Evolutionary conservation across 2,329 filamentous ascomycete species (phyloP), one percentile per base, ranked within the genome.

Genomic region (Botryotinia globosa): DNA sequence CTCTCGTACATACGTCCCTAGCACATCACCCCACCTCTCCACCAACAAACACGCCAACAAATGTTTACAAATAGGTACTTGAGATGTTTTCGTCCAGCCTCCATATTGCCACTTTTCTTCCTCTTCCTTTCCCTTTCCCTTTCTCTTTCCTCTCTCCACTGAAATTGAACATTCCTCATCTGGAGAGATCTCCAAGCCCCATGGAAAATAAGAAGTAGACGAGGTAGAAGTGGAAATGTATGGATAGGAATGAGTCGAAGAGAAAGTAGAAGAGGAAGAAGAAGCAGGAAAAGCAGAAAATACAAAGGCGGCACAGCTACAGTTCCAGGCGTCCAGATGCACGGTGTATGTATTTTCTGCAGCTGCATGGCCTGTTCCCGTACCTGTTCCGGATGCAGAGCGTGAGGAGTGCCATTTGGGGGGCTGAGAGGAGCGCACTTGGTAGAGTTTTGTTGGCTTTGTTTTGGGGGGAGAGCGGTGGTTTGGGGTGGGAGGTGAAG

Each of bases 221-320:
- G 12, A 9, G 5, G 16, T 4, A 7, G 58, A 22, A 34, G 16
- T n/a, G 8, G 29, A 10, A 6, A 29, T 8, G 4, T 3, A n/a
- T 29, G 22, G 22, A 8, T 8, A 20, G 8, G 34, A 12, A 34
- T 12, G 8, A 10, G 29, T 16, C 5, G 12, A 10, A 10, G 4
- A 58, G 1, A 18, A 12, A 4, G 32, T 34, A 1, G n/a, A 44
- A 3, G 14, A 39, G 14, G 72, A 44, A 37, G 63, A 70, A 45
- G 63, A 51, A 16, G 69, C 77, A 39, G 85, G 85, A 77, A 94
- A 94, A 3, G 91, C 88, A 32, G 90, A 85, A 75, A 97, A 90
- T 0, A 91, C 87, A 81, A 98, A 98, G 1, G 90, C 90, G 5
- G 94, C 91, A 83, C 96, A 99, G 1, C 89, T 93, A 82, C 96